A percentile compares a stretch with the other conserved stretches of the same genome.
These are phyloP conservation scores for Moricandia moricandioides DNA, from an alignment of 345 rosid species.

Conservation along the genomic window DNA sequence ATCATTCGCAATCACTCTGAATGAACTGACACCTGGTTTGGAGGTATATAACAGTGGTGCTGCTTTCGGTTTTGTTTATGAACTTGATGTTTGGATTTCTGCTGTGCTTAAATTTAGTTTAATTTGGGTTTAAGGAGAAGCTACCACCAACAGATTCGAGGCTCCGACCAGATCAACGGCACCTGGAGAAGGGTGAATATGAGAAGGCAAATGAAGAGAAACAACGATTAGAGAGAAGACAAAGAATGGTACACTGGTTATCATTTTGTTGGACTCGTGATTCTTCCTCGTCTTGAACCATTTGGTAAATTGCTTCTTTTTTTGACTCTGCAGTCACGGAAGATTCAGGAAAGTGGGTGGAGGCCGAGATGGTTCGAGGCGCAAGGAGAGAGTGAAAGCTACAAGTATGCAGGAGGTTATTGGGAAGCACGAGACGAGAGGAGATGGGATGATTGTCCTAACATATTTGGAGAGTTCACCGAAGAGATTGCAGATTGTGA, in stretches of 20 bases:
- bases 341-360: constrained; percentile 92
- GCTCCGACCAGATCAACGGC: constrained; percentile 94
- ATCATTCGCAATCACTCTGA: constrained; percentile 83
- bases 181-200: constrained; percentile 96
- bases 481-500: constrained; percentile 45
- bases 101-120: background rate
- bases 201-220: constrained; percentile 92
- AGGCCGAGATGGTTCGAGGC: constrained; percentile 77
- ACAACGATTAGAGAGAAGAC: constrained; percentile 87
- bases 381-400: constrained; percentile 61
- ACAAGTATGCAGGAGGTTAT: constrained; percentile 70
- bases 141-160: constrained; percentile 97
- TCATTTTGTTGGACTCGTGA: background rate
- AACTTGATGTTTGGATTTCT: background rate
- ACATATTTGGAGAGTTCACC: constrained; percentile 73
- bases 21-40: constrained; percentile 82
- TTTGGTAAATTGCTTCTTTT: background rate
- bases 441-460: constrained; percentile 76
- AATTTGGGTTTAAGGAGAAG: constrained; percentile 56
- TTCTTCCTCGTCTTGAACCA: background rate
- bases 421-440: constrained; percentile 76
- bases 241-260: constrained; percentile 68
- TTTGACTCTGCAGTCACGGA: constrained; percentile 58
- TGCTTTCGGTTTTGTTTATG: background rate
- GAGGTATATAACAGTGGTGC: constrained; percentile 50